Base-by-base conservation (phyloP, 495 filamentous ascomycete genomes). In the Talaromyces trachyspermus region DNA sequence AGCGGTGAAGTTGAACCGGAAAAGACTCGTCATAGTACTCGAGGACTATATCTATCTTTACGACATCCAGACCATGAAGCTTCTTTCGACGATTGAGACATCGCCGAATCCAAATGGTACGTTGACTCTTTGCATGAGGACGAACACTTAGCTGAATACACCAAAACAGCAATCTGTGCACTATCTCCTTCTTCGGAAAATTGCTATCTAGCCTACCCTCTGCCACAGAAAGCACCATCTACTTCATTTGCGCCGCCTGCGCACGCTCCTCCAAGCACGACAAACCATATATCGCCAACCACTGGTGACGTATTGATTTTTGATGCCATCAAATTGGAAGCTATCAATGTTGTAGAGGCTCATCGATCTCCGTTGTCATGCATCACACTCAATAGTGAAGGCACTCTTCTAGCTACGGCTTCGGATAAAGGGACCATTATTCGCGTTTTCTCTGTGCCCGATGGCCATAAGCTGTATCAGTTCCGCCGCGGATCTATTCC, bases 371-470 rank as follows among this genome's bases (percentile, higher is more conserved):
- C 92, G 0, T 66, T 98, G 39, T 91, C 86, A 15, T 88, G 79
- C 55, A 87, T 97, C 36, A 84, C 89, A 11, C 71, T 97, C 44
- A 97, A 97, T 64, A 85, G 76, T 56, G 88, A 95, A 46, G 92
- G 92, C 9, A 96, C 86, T n/a, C 65, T 95, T 27, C 76, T 98
- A 7, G 92, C 92, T 11, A 98, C 92, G 3, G 87, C 92, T 2
- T 96, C 90, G 5, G 92, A 98, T 61, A 97, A 94, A 55, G 94
- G 92, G 47, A 98, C 92, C 0, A 95, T 98, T 49, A 90, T 98
- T 43, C 82, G 92, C 20, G 88, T 98, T 32, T 97, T 97, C 64
- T 84, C 86, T 0, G 76, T 98, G 4, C 94, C 92, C 3, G 76
- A 81, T 47, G 90, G 85, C 4, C 83, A 89, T 54, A 98, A 95